Conservation (phyloP, 2,329 filamentous ascomycete species). For the Pyrenochaeta sp. region DNA sequence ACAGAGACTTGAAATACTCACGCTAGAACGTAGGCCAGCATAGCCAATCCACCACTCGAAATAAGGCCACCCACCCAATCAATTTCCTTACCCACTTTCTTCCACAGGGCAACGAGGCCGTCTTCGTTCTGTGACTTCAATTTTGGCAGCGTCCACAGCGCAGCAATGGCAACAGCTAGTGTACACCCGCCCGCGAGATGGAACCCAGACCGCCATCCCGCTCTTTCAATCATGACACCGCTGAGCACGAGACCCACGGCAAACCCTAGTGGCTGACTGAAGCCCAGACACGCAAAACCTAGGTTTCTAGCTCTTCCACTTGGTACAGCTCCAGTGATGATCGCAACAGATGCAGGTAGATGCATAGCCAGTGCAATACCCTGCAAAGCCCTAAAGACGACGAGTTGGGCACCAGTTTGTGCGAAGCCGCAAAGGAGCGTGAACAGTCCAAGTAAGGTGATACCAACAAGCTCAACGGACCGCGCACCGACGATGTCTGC, state of each 20-base stretch:
- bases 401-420: slow-evolving; percentile 54
- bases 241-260: slow-evolving; percentile 61
- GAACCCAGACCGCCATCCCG: slow-evolving; percentile 60
- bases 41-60: slow-evolving; percentile 31
- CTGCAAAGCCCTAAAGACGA: slow-evolving; percentile 57
- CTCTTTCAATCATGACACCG: slow-evolving; percentile 57
- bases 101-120: slow-evolving; percentile 6
- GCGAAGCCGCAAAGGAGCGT: slow-evolving; percentile 58
- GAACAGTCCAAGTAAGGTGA: slow-evolving; percentile 53
- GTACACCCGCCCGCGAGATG: slow-evolving; percentile 49
- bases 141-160: slow-evolving; percentile 37
- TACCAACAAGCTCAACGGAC: slow-evolving; percentile 54
- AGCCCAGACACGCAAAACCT: slow-evolving; percentile 52
- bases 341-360: slow-evolving; percentile 57
- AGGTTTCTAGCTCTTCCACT: slow-evolving; percentile 41
- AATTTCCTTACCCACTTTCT: slow-evolving; percentile 29
- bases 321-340: slow-evolving; percentile 49
- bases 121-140: slow-evolving; percentile 13
- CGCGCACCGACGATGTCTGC: slow-evolving; percentile 61
- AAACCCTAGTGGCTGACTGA: slow-evolving; percentile 60
- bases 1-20: slow-evolving; percentile 13
- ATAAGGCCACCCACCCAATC: slow-evolving; percentile 43
- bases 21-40: slow-evolving; percentile 36
- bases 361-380: slow-evolving; percentile 59
- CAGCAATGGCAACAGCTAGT: slow-evolving; percentile 48